These are phyloP conservation scores for Arthrocladium fulminans DNA, from an alignment of 2,329 filamentous ascomycete genomes.

Conservation along the genomic window DNA sequence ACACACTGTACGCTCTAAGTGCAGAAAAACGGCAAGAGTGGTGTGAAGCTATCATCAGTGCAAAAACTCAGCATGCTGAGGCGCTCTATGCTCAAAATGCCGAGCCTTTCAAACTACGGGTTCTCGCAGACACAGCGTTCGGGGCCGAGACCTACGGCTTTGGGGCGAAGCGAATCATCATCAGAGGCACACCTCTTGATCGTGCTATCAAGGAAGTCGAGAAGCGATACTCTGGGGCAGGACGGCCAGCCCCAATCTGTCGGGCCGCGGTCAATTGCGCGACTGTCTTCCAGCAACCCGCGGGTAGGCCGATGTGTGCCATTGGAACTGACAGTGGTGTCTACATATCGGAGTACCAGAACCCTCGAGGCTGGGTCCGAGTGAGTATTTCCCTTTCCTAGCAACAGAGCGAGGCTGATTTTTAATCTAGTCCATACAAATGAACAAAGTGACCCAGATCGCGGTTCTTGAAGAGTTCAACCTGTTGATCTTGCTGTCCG, in stretches of 20 bases:
- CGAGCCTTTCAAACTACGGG: constrained; percentile 84
- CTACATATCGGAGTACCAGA: constrained; percentile 76
- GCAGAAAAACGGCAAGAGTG: constrained; percentile 71
- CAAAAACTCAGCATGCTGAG: constrained; percentile 86
- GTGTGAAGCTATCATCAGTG: constrained; percentile 88
- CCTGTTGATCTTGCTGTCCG: constrained; percentile 80
- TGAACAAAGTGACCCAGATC: constrained; percentile 75
- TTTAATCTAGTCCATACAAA: constrained; percentile 60
- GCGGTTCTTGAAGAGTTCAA: constrained; percentile 94
- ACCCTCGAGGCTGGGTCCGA: constrained; percentile 83
- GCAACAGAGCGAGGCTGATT: constrained; percentile 24
- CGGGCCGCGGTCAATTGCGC: constrained; percentile 85
- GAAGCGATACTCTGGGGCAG: constrained; percentile 54
- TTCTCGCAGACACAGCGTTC: constrained; percentile 88
- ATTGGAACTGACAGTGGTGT: constrained; percentile 94
- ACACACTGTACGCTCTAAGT: constrained; percentile 77
- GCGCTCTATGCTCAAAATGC: constrained; percentile 86
- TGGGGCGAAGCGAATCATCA: constrained; percentile 54
- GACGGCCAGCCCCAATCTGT: constrained; percentile 68
- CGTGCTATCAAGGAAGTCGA: constrained; percentile 85
- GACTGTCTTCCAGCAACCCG: constrained; percentile 72
- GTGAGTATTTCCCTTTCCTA: constrained; percentile 45
- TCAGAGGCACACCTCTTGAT: constrained; percentile 85
- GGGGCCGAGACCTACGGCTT: constrained; percentile 55
- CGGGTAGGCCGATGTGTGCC: constrained; percentile 78